A percentile compares a stretch with the other conserved stretches of the same genome.
phyloP scores from a whole-genome alignment of 2,329 filamentous ascomycete species.

The Boeremia exigua region DNA sequence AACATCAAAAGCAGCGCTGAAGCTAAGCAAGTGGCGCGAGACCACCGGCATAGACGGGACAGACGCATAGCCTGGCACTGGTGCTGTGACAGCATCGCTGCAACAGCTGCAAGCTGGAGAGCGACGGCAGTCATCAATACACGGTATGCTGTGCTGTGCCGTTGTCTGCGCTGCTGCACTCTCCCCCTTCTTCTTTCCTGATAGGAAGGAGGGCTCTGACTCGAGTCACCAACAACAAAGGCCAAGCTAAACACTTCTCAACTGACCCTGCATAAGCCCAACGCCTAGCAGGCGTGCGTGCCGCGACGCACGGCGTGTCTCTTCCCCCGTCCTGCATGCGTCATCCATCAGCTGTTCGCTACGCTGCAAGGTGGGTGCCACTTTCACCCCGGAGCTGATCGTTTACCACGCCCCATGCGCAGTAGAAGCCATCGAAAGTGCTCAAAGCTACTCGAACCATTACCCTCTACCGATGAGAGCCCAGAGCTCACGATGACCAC shows the following conservation, averaged over 20 bases:
- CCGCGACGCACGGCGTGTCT: background rate
- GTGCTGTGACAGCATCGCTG: background rate
- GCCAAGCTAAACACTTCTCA: background rate
- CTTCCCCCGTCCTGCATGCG: slow-evolving; percentile 7
- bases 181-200: slow-evolving; percentile 5
- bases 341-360: slow-evolving; percentile 16
- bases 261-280: background rate
- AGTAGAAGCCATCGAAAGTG: background rate
- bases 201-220: slow-evolving; percentile 6
- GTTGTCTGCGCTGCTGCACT: slow-evolving; percentile 8
- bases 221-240: slow-evolving; percentile 2
- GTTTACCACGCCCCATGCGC: background rate
- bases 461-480: background rate
- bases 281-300: background rate
- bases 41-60: slow-evolving; percentile 11
- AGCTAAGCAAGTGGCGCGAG: slow-evolving; percentile 14
- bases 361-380: slow-evolving; percentile 4
- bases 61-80: slow-evolving; percentile 8
- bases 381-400: slow-evolving; percentile 3
- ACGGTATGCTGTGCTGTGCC: slow-evolving; percentile 4
- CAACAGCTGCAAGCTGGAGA: slow-evolving; percentile 1
- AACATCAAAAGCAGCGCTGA: slow-evolving; percentile 15
- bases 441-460: background rate
- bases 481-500: background rate
- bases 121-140: slow-evolving; percentile 5